Percentiles rank a stretch among this genome's conserved stretches.
Evolutionary conservation across 352 stramenopile genomes (phyloP).

Genomic region (Thalassiosira hispida): DNA sequence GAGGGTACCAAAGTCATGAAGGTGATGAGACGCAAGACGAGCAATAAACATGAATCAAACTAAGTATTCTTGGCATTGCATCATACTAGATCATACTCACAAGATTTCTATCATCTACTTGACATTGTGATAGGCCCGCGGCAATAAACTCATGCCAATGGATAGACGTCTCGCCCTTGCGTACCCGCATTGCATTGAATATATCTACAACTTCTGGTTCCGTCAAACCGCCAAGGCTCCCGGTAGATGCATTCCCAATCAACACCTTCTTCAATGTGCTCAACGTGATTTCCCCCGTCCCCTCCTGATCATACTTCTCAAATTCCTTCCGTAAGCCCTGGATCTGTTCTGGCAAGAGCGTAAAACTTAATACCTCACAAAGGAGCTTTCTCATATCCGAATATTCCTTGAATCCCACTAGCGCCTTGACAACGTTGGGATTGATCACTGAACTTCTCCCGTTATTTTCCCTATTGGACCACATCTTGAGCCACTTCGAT

Average conservation of each 20-base stretch:
- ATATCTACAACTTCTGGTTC: slow-evolving; percentile 79
- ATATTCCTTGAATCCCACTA: slow-evolving; percentile 80
- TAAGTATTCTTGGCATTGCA: no score
- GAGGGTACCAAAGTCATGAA: no score
- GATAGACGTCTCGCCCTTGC: slow-evolving; percentile 76
- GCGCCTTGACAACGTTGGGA: slow-evolving; percentile 67
- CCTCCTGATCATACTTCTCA: slow-evolving; percentile 81
- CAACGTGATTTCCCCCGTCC: slow-evolving; percentile 82
- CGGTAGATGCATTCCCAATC: slow-evolving; percentile 48
- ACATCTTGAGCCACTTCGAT: slow-evolving; percentile 75
- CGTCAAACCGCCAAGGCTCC: slow-evolving; percentile 50
- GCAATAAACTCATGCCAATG: slow-evolving; percentile 86
- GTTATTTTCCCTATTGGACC: slow-evolving; percentile 41
- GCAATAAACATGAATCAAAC: no score
- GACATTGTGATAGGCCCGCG: slow-evolving; percentile 74
- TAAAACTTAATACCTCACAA: slow-evolving; percentile 86
- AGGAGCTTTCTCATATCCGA: slow-evolving; percentile 85
- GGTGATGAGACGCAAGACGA: no score
- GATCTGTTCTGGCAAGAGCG: slow-evolving; percentile 84
- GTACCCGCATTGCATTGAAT: slow-evolving; percentile 74
- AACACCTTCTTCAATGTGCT: slow-evolving; percentile 64
- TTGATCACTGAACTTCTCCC: slow-evolving; percentile 45
- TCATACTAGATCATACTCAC: no score
- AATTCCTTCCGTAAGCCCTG: slow-evolving; percentile 82
- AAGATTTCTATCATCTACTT: slow-evolving; percentile 83